Conservation (phyloP, 768 basidiomycete species). For the Podaxis rugospora region DNA sequence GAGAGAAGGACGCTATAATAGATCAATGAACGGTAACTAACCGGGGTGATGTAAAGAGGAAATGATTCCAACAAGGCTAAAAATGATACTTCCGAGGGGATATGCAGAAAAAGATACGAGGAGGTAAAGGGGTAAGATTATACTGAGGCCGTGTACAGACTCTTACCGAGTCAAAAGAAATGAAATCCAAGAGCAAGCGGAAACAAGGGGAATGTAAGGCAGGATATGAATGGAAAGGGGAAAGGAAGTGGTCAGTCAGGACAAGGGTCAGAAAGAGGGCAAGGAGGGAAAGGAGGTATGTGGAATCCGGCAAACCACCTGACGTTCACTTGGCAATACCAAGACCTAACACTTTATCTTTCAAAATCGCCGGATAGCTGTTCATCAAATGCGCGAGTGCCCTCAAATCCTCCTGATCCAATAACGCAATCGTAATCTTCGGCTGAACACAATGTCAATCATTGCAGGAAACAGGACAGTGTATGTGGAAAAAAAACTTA, state of each 20-base stretch:
- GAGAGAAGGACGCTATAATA: background rate
- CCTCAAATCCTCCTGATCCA: conserved; percentile 84
- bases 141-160: background rate
- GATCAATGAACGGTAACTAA: background rate
- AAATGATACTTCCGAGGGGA: background rate
- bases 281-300: background rate
- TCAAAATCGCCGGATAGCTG: conserved; percentile 77
- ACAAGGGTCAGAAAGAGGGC: background rate
- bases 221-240: no score
- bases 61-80: background rate
- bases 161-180: no score
- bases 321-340: conserved; percentile 24
- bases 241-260: background rate
- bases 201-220: no score
- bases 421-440: conserved; percentile 76
- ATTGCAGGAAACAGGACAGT: background rate
- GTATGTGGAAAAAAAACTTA: conserved; percentile 29
- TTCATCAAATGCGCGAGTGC: conserved; percentile 84
- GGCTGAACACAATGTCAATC: conserved; percentile 39
- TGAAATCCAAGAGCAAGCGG: no score
- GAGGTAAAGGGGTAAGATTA: background rate
- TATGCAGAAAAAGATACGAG: background rate
- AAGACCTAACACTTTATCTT: conserved; percentile 59
- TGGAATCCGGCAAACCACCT: background rate
- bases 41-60: background rate